Evolutionary conservation across 176 grass and related monocot species (phyloP), one percentile per base, ranked within the genome.

Genomic region (Triticum dicoccoides): DNA sequence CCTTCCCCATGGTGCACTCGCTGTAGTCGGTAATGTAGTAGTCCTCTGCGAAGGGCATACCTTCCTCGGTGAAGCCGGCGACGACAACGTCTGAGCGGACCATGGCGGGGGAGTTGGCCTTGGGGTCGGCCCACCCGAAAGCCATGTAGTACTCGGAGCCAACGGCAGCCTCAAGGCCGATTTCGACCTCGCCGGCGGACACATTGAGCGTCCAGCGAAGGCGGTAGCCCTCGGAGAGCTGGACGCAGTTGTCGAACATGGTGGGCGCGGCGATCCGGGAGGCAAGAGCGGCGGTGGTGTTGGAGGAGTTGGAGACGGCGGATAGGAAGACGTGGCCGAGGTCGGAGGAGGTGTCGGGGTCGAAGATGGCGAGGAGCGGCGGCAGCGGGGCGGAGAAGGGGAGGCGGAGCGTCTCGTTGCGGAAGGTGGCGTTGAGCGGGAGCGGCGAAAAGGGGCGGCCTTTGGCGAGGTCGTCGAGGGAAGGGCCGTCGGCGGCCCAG

Each of bases 111-210:
- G 89, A 88, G 68, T 91, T 82, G 70, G 88, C 88, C 37, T 86
- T 88, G 37, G 97, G 92, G 17, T 87, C 89, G 1, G 97, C 83
- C 97, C 97, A 99, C 41, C 97, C 97, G 68, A 99, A 99, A 9
- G 94, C 94, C 97, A 99, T 97, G 79, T 99, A 99, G 87, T 97
- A 97, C 76, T 99, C 92, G 9, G 97, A 96, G 2, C 97, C 92
- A 0, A 99, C 51, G 0, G 83, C 78, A 0, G 94, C 94, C 86
- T 99, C 97, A 10, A 99, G 90, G 58, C 97, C 97, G 72, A 99
- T 81, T 68, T 96, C 92, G 61, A 99, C 83, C 34, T 92, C 87
- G 86, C 87, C 86, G 3, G 89, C 72, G 5, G 95, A 85, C 2
- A 90, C 61, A 49, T 97, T 91, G 27, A 99, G 82, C 35, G 97